Conservation (phyloP, 306 rosid species). For the Glycine tomentella region DNA sequence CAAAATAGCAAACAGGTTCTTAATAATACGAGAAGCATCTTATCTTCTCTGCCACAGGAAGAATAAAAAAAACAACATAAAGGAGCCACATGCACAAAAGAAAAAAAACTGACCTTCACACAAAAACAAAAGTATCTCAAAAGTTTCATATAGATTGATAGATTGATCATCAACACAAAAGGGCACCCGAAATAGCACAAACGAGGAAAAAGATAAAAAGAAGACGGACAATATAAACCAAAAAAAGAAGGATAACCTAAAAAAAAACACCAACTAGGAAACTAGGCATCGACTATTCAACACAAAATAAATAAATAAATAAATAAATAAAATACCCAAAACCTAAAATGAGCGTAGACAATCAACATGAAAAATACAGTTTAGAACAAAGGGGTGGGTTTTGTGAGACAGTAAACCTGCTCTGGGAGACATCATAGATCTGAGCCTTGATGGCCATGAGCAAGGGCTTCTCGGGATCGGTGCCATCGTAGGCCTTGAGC, state of each 20-base stretch:
- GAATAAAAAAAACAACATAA: too few species aligned
- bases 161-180: neutral
- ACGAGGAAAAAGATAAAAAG: neutral
- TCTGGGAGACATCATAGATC: conserved; percentile 97
- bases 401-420: conserved; percentile 62
- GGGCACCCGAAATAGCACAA: conserved; percentile 5
- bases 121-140: neutral
- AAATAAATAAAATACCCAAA: neutral
- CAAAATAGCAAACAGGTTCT: neutral
- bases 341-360: neutral
- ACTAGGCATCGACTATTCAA: neutral
- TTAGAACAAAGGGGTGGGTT: neutral
- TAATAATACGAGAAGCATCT: neutral
- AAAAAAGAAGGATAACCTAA: neutral
- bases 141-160: neutral
- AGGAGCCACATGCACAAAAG: neutral
- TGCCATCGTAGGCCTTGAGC: conserved; percentile 79
- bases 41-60: neutral
- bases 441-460: conserved; percentile 97
- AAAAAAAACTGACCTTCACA: neutral
- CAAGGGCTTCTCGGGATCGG: conserved; percentile 77
- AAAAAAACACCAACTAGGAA: neutral
- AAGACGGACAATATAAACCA: too few species aligned
- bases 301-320: neutral
- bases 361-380: neutral